phyloP scores from a whole-genome alignment of 208 protist species.

The Trypanosoma platydactyli region DNA sequence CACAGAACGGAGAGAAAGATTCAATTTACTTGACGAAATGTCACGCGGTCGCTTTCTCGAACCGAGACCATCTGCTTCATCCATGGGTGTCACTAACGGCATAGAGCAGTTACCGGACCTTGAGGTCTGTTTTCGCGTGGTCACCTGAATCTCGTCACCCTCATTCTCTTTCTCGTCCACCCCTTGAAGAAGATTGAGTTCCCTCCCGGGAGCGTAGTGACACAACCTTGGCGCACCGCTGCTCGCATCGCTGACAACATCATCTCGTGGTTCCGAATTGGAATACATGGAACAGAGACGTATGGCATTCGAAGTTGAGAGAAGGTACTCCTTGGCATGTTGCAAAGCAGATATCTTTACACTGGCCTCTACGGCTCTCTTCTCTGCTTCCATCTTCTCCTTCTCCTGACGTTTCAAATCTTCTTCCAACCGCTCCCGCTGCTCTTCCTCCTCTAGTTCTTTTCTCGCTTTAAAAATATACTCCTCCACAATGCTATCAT shows the following conservation, averaged over 20 bases:
- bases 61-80: not conserved
- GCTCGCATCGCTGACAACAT: not conserved
- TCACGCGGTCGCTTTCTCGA: conserved; percentile 8
- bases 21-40: conserved; percentile 3
- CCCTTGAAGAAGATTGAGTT: conserved; percentile 30
- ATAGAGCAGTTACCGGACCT: conserved; percentile 26
- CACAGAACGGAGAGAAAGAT: not conserved
- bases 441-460: conserved; percentile 50
- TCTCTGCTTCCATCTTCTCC: conserved; percentile 49
- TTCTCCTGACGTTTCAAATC: conserved; percentile 41
- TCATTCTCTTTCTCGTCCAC: conserved; percentile 58
- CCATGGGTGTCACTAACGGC: conserved; percentile 18
- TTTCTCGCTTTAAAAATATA: conserved; percentile 60
- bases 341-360: conserved; percentile 60
- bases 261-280: conserved; percentile 1
- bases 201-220: conserved; percentile 7
- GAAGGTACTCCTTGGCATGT: conserved; percentile 75
- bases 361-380: conserved; percentile 38
- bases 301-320: conserved; percentile 48
- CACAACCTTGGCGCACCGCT: not conserved
- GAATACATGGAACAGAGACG: conserved; percentile 33
- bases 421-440: conserved; percentile 32
- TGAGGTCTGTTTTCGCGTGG: conserved; percentile 28
- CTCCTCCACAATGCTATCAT: conserved; percentile 89
- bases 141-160: conserved; percentile 49